These are phyloP conservation scores for Nadsonia commutata DNA, from an alignment of 1,139 yeast genomes.

Conservation along the genomic window DNA sequence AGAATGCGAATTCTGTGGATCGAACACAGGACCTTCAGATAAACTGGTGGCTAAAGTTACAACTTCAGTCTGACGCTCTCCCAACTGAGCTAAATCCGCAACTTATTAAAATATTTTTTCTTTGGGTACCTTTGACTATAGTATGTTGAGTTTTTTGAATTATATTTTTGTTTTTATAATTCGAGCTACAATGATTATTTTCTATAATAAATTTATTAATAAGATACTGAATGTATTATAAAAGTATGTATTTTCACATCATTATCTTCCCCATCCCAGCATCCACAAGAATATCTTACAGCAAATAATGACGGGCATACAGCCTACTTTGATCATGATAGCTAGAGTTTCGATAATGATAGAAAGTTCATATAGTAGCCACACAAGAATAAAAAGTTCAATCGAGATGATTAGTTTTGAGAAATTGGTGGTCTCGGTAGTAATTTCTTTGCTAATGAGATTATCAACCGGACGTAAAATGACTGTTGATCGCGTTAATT, in stretches of 20 bases:
- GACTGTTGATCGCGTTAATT: conserved; percentile 15
- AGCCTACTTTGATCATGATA: conserved; percentile 17
- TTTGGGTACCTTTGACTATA: no score
- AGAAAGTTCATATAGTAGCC: conserved; percentile 20
- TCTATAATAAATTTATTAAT: no score
- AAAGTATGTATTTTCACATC: no score
- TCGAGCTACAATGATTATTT: no score
- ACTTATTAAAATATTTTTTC: no score
- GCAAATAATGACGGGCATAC: conserved; percentile 20
- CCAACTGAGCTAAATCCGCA: conserved; percentile 75
- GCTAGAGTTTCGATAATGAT: conserved; percentile 19
- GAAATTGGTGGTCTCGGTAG: no score
- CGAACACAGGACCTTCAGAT: background rate
- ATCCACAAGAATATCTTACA: conserved; percentile 10
- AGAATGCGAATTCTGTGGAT: background rate
- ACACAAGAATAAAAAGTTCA: conserved; percentile 20
- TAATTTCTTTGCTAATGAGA: conserved; percentile 16
- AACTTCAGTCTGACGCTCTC: conserved; percentile 81
- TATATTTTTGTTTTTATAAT: no score
- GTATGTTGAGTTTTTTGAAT: no score
- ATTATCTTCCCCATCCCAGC: background rate
- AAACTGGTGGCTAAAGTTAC: background rate
- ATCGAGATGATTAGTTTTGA: no score
- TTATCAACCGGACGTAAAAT: conserved; percentile 19
- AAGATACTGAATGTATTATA: no score